Base-by-base conservation (phyloP, 2,329 filamentous ascomycete genomes). In the Cladosporium sphaerospermum region DNA sequence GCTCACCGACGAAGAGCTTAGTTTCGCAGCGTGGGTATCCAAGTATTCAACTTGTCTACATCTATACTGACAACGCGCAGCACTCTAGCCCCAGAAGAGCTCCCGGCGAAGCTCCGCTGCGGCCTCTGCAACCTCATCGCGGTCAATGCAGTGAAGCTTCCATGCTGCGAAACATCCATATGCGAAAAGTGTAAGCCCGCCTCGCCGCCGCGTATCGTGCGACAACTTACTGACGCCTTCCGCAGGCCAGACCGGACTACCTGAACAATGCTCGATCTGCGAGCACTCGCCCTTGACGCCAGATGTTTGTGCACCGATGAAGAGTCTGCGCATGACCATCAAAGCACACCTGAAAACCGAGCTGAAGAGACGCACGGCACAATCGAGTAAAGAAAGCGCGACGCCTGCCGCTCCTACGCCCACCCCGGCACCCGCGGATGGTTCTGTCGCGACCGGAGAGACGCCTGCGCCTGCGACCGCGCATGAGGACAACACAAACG, bases 21-120 rank as follows among this genome's bases (percentile, higher is more conserved):
- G 19, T 31, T 39, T 51, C 48, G 48, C 48, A 9, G 42, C 32
- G 48, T 51, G 44, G 4, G n/a, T 9, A 6, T 10, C 16, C 36
- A 8, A n/a, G 36, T 2, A 9, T 39, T 39, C 13, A 39, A 14
- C 13, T 11, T 36, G n/a, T 36, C 23, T 28, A 7, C 7, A 28
- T 28, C 23, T 28, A 5, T 28, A 18, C 48, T 44, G 9, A 51
- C 32, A 39, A 2, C 10, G 16, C 31, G 14, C 31, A 51, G 48
- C 32, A 44, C 48, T 37, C 48, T 51, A 16, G 31, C 37, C 18
- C 48, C 48, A 6, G 48, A 92, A 63, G 89, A 93, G 57, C 90
- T 96, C 54, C 93, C 93, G n/a, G 89, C 91, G 65, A 96, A 96
- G 77, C 80, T 99, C 59, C 87, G 91, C 72, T 99, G 93, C 76